phyloP scores from a whole-genome alignment of 257 asterid species.

The Scutellaria galericulata region DNA sequence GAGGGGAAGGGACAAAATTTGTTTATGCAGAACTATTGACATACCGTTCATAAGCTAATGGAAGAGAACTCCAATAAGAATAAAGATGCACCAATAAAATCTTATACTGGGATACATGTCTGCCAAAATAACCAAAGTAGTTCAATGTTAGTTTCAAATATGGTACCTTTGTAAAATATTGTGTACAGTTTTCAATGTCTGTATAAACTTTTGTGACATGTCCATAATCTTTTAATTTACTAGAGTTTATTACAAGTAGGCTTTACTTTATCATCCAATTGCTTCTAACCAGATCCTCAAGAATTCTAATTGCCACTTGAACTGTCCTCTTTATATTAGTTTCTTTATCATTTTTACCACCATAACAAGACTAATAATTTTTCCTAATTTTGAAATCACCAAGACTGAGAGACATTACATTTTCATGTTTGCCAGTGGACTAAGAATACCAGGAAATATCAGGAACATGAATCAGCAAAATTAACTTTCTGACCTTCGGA shows the following conservation, averaged over 20 bases:
- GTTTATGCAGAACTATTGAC: conserved; percentile 20
- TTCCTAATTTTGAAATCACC: conserved; percentile 18
- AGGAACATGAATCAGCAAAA: conserved; percentile 27
- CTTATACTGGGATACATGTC: conserved; percentile 90
- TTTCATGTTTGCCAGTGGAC: conserved; percentile 22
- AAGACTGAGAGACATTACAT: not conserved
- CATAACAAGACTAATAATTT: not conserved
- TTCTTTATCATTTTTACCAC: not conserved
- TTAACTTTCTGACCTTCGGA: conserved; percentile 72
- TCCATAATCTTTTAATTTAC: not conserved
- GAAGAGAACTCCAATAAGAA: conserved; percentile 89
- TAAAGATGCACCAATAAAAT: conserved; percentile 82
- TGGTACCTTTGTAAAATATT: not conserved
- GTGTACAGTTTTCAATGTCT: not conserved
- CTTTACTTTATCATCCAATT: not conserved
- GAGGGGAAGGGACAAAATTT: conserved; percentile 9
- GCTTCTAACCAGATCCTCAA: conserved; percentile 17
- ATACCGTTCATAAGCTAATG: conserved; percentile 88
- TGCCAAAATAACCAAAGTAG: conserved; percentile 45
- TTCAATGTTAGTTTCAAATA: conserved; percentile 20
- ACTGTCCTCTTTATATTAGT: not conserved
- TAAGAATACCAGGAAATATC: conserved; percentile 13
- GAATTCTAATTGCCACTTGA: not conserved
- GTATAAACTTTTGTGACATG: not conserved
- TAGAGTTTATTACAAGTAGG: not conserved